A percentile compares a stretch with the other conserved stretches of the same genome.
Evolutionary conservation across 768 basidiomycete genomes (phyloP).

Genomic region (Pluteus cervinus): DNA sequence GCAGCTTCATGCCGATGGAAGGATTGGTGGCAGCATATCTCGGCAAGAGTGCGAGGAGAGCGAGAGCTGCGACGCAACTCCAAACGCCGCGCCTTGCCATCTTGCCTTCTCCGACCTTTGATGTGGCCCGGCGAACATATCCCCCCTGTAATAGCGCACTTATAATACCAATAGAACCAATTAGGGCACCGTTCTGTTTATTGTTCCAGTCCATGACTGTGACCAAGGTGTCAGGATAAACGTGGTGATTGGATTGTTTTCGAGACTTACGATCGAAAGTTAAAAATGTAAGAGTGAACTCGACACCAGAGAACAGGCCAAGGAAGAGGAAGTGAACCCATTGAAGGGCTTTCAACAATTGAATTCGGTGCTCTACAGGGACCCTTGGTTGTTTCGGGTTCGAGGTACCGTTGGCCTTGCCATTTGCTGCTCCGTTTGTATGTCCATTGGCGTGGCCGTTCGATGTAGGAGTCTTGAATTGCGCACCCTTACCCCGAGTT

Average conservation of each 20-base stretch:
- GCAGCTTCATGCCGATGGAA: slow-evolving; percentile 40
- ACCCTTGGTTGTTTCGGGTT: slow-evolving; percentile 19
- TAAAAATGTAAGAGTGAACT: slow-evolving; percentile 95
- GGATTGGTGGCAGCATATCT: slow-evolving; percentile 36
- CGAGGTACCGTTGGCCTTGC: slow-evolving; percentile 16
- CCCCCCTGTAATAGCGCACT: slow-evolving; percentile 90
- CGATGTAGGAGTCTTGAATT: slow-evolving; percentile 7
- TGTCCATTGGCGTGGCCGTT: slow-evolving; percentile 13
- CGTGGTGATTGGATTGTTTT: background rate
- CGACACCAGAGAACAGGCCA: slow-evolving; percentile 88
- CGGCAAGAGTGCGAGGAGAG: slow-evolving; percentile 69
- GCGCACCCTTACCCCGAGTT: slow-evolving; percentile 52
- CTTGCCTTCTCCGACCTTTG: slow-evolving; percentile 69
- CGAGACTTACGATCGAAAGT: slow-evolving; percentile 75
- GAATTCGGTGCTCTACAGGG: slow-evolving; percentile 45
- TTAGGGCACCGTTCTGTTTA: slow-evolving; percentile 79
- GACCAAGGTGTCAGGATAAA: background rate
- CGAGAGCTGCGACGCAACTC: slow-evolving; percentile 66
- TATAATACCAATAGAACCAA: slow-evolving; percentile 84
- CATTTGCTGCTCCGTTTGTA: slow-evolving; percentile 13
- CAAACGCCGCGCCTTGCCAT: slow-evolving; percentile 81
- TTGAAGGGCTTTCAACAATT: slow-evolving; percentile 53
- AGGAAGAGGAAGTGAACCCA: slow-evolving; percentile 81
- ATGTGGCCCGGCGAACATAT: slow-evolving; percentile 80
- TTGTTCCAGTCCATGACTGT: slow-evolving; percentile 88